Evolutionary conservation across 495 filamentous ascomycete species (phyloP).

Genomic region (Daldinia loculata): DNA sequence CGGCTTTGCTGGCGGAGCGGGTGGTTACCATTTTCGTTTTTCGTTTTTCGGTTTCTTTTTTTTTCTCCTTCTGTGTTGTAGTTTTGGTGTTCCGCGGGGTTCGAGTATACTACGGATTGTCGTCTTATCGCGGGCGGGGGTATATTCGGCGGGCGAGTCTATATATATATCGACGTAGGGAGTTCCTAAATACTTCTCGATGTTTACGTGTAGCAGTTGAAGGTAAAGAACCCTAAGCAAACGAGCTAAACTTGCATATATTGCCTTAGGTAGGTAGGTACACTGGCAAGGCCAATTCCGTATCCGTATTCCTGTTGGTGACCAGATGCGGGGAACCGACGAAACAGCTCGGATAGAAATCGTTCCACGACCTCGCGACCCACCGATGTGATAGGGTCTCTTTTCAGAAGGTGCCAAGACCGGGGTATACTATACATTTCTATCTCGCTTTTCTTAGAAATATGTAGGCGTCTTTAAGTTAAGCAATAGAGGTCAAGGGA

Average conservation of each 20-base stretch:
- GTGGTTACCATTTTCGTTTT: slow-evolving; percentile 44
- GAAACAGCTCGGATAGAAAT: slow-evolving; percentile 7
- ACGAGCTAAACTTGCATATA: no score
- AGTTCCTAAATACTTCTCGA: no score
- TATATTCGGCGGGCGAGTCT: background rate
- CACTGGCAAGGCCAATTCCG: no score
- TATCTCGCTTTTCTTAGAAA: background rate
- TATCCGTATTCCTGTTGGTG: no score
- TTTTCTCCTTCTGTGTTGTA: background rate
- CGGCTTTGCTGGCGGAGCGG: slow-evolving; percentile 43
- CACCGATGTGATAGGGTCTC: slow-evolving; percentile 2
- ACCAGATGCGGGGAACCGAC: slow-evolving; percentile 8
- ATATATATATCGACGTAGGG: background rate
- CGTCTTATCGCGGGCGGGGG: background rate
- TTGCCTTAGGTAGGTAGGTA: no score
- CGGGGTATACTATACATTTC: background rate
- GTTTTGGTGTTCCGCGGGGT: background rate
- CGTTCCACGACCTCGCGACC: slow-evolving; percentile 2
- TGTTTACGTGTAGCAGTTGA: no score
- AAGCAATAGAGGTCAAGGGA: background rate
- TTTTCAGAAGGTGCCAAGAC: slow-evolving; percentile 12
- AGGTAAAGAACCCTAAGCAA: no score
- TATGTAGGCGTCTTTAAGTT: background rate
- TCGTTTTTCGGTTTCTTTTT: background rate
- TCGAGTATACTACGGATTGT: background rate